Evolutionary conservation across 257 asterid genomes (phyloP).

Genomic region (Lycium ferocissimum): DNA sequence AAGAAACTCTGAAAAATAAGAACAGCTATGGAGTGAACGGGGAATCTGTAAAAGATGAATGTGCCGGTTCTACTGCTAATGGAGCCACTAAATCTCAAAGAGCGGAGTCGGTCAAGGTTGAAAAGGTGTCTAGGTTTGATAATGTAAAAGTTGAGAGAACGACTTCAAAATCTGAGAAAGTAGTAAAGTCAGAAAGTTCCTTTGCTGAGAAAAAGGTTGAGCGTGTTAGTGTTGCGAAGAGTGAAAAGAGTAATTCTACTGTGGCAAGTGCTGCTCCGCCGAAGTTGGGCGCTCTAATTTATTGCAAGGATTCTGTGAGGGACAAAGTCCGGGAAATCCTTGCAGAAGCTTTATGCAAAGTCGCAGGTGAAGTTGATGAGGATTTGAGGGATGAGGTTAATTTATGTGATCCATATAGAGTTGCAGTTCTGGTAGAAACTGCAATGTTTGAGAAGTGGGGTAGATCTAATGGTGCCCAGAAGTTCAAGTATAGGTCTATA

Average conservation of each 20-base stretch:
- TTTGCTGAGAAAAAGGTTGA: constrained; percentile 39
- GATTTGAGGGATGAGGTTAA: constrained; percentile 51
- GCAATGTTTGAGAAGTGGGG: constrained; percentile 62
- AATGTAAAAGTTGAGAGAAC: constrained; percentile 48
- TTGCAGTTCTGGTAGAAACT: constrained; percentile 51
- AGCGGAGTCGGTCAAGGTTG: constrained; percentile 44
- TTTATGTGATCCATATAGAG: constrained; percentile 71
- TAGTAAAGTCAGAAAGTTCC: constrained; percentile 46
- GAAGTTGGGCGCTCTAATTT: constrained; percentile 44
- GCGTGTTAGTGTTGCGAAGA: not conserved
- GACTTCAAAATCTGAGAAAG: constrained; percentile 40
- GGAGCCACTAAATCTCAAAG: constrained; percentile 50
- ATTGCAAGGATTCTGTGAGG: constrained; percentile 51
- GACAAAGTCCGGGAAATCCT: constrained; percentile 54
- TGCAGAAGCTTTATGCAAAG: constrained; percentile 54
- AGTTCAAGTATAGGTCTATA: constrained; percentile 52
- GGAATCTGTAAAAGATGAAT: constrained; percentile 44
- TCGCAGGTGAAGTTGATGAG: constrained; percentile 43
- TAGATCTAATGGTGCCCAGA: constrained; percentile 50
- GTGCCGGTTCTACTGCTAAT: constrained; percentile 42
- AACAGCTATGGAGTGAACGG: constrained; percentile 42
- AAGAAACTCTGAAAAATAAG: constrained; percentile 70
- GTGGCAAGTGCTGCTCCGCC: constrained; percentile 37
- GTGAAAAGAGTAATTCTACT: constrained; percentile 40
- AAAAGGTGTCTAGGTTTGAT: constrained; percentile 26